Evolutionary conservation across 2,329 filamentous ascomycete species (phyloP), one percentile per base, ranked within the genome.

Genomic region (Graphilbum fragrans): DNA sequence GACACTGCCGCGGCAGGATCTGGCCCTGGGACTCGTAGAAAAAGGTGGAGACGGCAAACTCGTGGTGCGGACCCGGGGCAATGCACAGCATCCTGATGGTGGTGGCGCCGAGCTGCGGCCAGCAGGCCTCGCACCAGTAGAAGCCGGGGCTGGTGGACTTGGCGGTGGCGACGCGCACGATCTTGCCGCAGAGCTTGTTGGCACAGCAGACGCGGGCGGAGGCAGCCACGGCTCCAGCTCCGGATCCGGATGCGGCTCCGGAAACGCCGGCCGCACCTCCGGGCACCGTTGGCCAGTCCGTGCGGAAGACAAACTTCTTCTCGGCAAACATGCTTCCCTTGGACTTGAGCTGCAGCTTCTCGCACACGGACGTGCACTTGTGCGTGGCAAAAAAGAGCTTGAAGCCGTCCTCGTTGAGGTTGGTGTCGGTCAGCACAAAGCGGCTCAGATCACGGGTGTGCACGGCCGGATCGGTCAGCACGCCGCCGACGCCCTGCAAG

Each of bases 311-410:
- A 20, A 49, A 52, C 0, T 39, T 44, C 17, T 47, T 49, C 1
- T 47, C 34, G 2, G 39, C 29, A 25, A 58, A 43, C 48, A 52
- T 55, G 1, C 34, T 36, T 1, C 37, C 34, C 21, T 40, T 52
- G 38, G 53, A 59, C 45, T 48, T 45, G 6, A 63, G 54, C 11
- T 42, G 44, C 1, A 63, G 50, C 19, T 48, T 49, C 2, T 22
- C 17, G 48, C 60, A 62, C 25, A 62, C 44, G 1, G 41, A 31
- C 38, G 60, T 62, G 50, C 60, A 63, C 4, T 40, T 37, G 41
- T 63, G 60, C 1, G 54, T 51, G 1, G 53, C 42, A 34, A 63
- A 63, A 50, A 63, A 63, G 40, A 59, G 58, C 43, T 60, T 61
- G 53, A 63, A 59, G 1, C 60, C 60, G 7, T 56, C 57, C 21